These are phyloP conservation scores for Babesia divergens DNA, from an alignment of 169 alveolate species.

Conservation along the genomic window DNA sequence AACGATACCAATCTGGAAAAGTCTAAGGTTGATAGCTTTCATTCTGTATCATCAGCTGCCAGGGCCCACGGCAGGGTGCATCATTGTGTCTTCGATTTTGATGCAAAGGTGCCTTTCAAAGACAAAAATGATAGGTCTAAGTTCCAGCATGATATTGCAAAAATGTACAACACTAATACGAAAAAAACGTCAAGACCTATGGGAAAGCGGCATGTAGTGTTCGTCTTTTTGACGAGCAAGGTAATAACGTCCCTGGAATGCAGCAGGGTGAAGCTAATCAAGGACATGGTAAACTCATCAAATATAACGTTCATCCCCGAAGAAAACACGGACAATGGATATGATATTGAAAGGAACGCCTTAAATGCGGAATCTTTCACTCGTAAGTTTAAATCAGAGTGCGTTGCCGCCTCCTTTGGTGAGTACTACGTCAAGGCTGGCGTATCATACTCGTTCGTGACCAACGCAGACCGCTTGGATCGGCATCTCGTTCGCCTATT, in stretches of 20 bases:
- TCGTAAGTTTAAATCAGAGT: not conserved
- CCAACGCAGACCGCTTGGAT: not conserved
- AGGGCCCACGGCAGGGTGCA: slow-evolving; percentile 52
- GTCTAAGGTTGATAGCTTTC: not conserved
- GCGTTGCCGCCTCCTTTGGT: not conserved
- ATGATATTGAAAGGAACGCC: slow-evolving; percentile 3
- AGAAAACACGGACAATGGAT: not conserved
- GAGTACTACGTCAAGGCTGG: slow-evolving; percentile 10
- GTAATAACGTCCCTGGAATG: slow-evolving; percentile 13
- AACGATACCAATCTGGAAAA: not conserved
- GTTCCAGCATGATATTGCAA: slow-evolving; percentile 4
- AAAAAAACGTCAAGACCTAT: not conserved
- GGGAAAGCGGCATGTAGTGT: slow-evolving; percentile 11
- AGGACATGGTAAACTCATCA: slow-evolving; percentile 52
- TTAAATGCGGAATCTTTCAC: not conserved
- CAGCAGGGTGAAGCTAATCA: slow-evolving; percentile 34
- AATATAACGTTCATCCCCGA: not conserved
- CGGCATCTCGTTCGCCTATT: not conserved
- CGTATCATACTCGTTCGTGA: slow-evolving; percentile 42
- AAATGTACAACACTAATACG: not conserved
- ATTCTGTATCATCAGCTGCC: slow-evolving; percentile 20
- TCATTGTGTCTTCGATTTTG: slow-evolving; percentile 50
- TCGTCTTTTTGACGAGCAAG: slow-evolving; percentile 24
- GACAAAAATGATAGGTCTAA: not conserved
- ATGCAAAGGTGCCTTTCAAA: slow-evolving; percentile 19